phyloP scores from a whole-genome alignment of 805 yeast genomes.

The Starmerella asiatica region DNA sequence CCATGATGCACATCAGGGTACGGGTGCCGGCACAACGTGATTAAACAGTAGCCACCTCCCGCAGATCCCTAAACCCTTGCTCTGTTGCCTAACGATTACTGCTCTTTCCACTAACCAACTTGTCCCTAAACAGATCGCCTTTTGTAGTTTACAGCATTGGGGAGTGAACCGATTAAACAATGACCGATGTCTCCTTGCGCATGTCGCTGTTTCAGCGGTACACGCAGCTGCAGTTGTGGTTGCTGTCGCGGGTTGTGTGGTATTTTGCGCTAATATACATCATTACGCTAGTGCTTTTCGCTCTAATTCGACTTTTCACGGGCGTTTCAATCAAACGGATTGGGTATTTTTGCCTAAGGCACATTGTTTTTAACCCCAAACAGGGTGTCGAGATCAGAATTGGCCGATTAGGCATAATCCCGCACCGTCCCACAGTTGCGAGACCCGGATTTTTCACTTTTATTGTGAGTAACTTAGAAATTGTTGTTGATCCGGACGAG shows the following conservation, averaged over 20 bases:
- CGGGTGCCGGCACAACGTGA: too few relatives aligned
- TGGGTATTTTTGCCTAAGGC: slow-evolving; percentile 31
- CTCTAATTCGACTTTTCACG: slow-evolving; percentile 29
- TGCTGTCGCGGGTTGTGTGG: slow-evolving; percentile 18
- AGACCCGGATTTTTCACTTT: slow-evolving; percentile 31
- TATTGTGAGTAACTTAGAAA: slow-evolving; percentile 24
- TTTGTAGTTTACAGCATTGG: too few relatives aligned
- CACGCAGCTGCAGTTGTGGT: slow-evolving; percentile 20
- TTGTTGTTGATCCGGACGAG: slow-evolving; percentile 22
- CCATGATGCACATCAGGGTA: too few relatives aligned
- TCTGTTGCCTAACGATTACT: too few relatives aligned
- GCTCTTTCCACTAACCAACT: background rate
- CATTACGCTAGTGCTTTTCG: slow-evolving; percentile 28
- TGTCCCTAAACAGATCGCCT: too few relatives aligned
- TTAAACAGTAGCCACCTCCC: too few relatives aligned
- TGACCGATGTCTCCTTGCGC: slow-evolving; percentile 8
- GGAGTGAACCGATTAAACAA: too few relatives aligned
- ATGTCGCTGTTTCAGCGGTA: slow-evolving; percentile 17
- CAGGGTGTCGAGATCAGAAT: slow-evolving; percentile 28
- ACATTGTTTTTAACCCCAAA: slow-evolving; percentile 26
- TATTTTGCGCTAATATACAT: slow-evolving; percentile 20
- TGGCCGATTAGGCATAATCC: slow-evolving; percentile 26
- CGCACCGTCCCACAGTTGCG: slow-evolving; percentile 32
- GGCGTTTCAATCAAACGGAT: slow-evolving; percentile 32
- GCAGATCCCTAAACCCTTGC: too few relatives aligned